phyloP scores from a whole-genome alignment of 768 basidiomycete species.

The Hypsizygus marmoreus region DNA sequence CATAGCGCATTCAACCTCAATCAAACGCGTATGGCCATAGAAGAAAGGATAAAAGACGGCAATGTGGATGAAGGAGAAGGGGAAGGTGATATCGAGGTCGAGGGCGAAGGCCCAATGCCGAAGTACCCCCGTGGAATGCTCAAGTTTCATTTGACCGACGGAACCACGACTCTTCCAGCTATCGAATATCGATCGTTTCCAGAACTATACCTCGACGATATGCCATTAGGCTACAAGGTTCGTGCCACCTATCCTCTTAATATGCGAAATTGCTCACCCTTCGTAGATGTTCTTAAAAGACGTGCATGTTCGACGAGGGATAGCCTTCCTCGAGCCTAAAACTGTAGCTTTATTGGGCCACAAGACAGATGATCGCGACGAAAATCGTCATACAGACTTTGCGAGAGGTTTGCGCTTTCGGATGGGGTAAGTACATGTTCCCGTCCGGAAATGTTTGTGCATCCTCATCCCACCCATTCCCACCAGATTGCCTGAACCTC shows the following conservation, averaged over 20 bases:
- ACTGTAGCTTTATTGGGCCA: conserved; percentile 64
- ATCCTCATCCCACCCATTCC: conserved; percentile 16
- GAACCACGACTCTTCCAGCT: conserved; percentile 64
- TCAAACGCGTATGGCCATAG: conserved; percentile 63
- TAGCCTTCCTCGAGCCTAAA: conserved; percentile 75
- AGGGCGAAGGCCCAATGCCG: conserved; percentile 76
- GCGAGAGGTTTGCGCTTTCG: conserved; percentile 58
- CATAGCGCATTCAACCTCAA: conserved; percentile 80
- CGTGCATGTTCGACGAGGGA: conserved; percentile 66
- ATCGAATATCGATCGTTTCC: conserved; percentile 77
- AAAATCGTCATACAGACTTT: conserved; percentile 58
- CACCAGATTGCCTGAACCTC: conserved; percentile 26
- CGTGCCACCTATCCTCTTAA: conserved; percentile 6
- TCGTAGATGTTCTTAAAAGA: conserved; percentile 69
- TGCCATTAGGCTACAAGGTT: conserved; percentile 85
- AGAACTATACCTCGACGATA: conserved; percentile 69
- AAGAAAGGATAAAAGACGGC: conserved; percentile 63
- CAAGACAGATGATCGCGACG: conserved; percentile 65
- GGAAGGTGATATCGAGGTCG: conserved; percentile 58
- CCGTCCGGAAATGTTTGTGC: conserved; percentile 4
- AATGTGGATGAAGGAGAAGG: conserved; percentile 41
- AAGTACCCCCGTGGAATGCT: conserved; percentile 84
- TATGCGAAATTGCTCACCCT: background rate
- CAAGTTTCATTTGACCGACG: conserved; percentile 76
- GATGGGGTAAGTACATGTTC: conserved; percentile 58